A percentile compares a stretch with the other conserved stretches of the same genome.
These are phyloP conservation scores for Emmonsia crescens DNA, from an alignment of 2,329 filamentous ascomycete genomes.

Conservation along the genomic window DNA sequence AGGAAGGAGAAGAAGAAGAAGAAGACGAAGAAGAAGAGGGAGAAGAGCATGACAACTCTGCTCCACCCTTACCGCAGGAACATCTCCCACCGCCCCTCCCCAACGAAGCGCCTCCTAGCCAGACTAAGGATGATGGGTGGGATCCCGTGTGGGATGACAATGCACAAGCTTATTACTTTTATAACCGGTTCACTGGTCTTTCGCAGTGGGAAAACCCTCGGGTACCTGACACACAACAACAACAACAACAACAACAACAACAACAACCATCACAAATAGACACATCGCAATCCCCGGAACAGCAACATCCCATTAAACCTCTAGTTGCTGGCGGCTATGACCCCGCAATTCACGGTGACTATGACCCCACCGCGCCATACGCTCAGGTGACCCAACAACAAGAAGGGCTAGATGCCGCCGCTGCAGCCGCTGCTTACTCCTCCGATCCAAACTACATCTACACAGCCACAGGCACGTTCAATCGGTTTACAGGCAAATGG, in stretches of 20 bases:
- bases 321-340: slow-evolving; percentile 67
- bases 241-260: slow-evolving; percentile 3
- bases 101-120: slow-evolving; percentile 39
- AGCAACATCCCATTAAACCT: slow-evolving; percentile 22
- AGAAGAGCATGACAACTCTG: slow-evolving; percentile 17
- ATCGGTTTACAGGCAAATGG: slow-evolving; percentile 78
- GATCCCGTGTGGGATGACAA: slow-evolving; percentile 63
- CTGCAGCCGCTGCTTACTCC: slow-evolving; percentile 17
- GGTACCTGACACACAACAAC: slow-evolving; percentile 38
- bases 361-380: slow-evolving; percentile 93
- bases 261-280: slow-evolving; percentile 15
- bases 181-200: slow-evolving; percentile 64
- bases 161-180: slow-evolving; percentile 66
- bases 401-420: slow-evolving; percentile 21
- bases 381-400: slow-evolving; percentile 45
- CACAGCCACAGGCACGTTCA: slow-evolving; percentile 65
- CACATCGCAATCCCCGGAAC: slow-evolving; percentile 19
- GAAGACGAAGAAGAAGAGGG: slow-evolving; percentile 12
- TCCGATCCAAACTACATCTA: slow-evolving; percentile 45
- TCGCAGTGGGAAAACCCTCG: slow-evolving; percentile 84
- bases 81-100: slow-evolving; percentile 41
- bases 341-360: slow-evolving; percentile 89
- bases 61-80: slow-evolving; percentile 33
- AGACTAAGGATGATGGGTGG: slow-evolving; percentile 58
- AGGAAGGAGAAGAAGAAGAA: slow-evolving; percentile 8